Percentiles rank a stretch among this genome's conserved stretches.
Evolutionary conservation across 805 yeast genomes (phyloP).

Genomic region (Wickerhamiella sorbophila): DNA sequence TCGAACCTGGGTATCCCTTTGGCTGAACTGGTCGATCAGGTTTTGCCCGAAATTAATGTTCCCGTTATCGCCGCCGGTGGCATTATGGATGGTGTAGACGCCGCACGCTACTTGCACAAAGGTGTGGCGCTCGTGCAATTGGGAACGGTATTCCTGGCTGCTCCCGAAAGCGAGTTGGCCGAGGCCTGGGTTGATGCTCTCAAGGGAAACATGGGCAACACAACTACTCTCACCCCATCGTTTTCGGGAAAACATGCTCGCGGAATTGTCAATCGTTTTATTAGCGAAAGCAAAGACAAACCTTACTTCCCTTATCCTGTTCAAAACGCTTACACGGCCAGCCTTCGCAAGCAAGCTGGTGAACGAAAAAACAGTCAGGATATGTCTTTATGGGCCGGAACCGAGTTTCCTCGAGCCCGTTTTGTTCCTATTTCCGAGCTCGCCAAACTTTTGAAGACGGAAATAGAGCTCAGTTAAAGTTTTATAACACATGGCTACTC

Average conservation of each 20-base stretch:
- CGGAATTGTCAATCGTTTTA: slow-evolving; percentile 3
- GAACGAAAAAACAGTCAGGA: neutral
- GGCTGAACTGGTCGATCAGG: slow-evolving; percentile 16
- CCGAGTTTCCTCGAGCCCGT: neutral
- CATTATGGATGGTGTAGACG: slow-evolving; percentile 25
- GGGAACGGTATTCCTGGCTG: slow-evolving; percentile 37
- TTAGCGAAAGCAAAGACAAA: neutral
- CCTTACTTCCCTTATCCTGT: neutral
- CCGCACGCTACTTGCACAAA: slow-evolving; percentile 22
- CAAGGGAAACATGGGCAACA: neutral
- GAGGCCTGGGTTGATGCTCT: slow-evolving; percentile 10
- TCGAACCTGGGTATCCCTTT: slow-evolving; percentile 26
- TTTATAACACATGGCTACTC: too few species aligned
- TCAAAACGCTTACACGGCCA: neutral
- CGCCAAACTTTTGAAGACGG: neutral
- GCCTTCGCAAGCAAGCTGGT: neutral
- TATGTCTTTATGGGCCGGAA: neutral
- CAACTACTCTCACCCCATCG: neutral
- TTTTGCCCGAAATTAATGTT: slow-evolving; percentile 9
- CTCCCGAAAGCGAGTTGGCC: slow-evolving; percentile 22
- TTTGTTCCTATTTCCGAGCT: neutral
- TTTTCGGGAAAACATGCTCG: slow-evolving; percentile 5
- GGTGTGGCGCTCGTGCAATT: slow-evolving; percentile 44
- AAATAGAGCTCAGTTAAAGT: neutral
- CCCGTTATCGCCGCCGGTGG: slow-evolving; percentile 42